phyloP scores from a whole-genome alignment of 352 stramenopile species.

The Elongisporangium senticosum region DNA sequence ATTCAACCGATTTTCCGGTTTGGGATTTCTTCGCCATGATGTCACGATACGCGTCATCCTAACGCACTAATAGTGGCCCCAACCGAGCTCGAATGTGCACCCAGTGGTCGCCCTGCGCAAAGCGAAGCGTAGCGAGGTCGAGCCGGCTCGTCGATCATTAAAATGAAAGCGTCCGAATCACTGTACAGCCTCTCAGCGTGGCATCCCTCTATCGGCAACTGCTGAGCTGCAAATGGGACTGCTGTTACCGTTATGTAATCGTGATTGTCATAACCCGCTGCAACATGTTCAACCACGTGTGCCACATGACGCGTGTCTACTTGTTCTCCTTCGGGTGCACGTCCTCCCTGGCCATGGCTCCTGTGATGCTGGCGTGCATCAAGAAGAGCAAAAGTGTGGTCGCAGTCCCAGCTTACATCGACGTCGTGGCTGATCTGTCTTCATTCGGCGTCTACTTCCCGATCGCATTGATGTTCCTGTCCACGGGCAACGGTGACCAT shows the following conservation, averaged over 20 bases:
- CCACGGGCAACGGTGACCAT: slow-evolving; percentile 42
- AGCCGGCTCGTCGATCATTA: too few relatives aligned
- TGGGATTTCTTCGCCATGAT: too few relatives aligned
- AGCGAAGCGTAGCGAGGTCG: too few relatives aligned
- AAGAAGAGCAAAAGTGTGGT: slow-evolving; percentile 55
- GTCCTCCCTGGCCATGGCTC: slow-evolving; percentile 60
- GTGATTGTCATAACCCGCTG: slow-evolving; percentile 56
- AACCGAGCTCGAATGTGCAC: too few relatives aligned
- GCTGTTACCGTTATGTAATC: slow-evolving; percentile 47
- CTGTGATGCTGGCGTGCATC: slow-evolving; percentile 55
- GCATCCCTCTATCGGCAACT: slow-evolving; percentile 47
- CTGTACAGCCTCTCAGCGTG: slow-evolving; percentile 23
- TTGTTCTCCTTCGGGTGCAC: slow-evolving; percentile 57
- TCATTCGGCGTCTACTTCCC: slow-evolving; percentile 52
- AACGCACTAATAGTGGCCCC: too few relatives aligned
- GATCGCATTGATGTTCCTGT: slow-evolving; percentile 55
- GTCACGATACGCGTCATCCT: too few relatives aligned
- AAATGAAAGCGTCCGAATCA: too few relatives aligned
- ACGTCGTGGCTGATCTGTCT: slow-evolving; percentile 53
- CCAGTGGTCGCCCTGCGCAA: too few relatives aligned
- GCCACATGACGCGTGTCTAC: slow-evolving; percentile 54
- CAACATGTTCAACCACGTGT: slow-evolving; percentile 69
- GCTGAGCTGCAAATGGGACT: slow-evolving; percentile 38
- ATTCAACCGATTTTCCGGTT: too few relatives aligned
- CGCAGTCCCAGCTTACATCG: slow-evolving; percentile 66